Conservation (phyloP, 2,329 filamentous ascomycete genomes). For the Rosellinia necatrix region DNA sequence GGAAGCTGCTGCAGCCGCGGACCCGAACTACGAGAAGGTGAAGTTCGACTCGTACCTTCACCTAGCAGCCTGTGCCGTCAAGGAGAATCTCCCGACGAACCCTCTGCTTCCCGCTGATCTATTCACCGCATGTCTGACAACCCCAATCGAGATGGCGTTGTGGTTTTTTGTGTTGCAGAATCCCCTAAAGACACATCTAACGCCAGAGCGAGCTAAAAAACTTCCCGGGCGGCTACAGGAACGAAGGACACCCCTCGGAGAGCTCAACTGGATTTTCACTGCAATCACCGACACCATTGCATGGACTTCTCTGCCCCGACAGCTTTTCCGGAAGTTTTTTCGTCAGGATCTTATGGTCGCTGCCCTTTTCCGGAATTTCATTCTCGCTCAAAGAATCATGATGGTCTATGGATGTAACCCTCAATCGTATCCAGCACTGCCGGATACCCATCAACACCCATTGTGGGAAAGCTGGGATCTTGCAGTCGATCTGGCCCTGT, state of each 20-base stretch:
- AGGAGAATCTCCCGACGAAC: conserved; percentile 93
- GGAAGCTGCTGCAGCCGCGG: conserved; percentile 72
- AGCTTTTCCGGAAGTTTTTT: conserved; percentile 95
- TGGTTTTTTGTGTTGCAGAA: conserved; percentile 97
- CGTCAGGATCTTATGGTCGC: conserved; percentile 99
- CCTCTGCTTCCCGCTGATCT: conserved; percentile 91
- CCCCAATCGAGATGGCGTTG: conserved; percentile 95
- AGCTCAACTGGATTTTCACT: conserved; percentile 99
- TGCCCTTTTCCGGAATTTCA: conserved; percentile 92
- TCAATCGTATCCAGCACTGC: conserved; percentile 87
- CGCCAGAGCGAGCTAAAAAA: conserved; percentile 81
- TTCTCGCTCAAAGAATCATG: conserved; percentile 95
- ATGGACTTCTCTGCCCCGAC: conserved; percentile 90
- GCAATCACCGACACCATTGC: conserved; percentile 98
- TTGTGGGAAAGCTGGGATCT: conserved; percentile 98
- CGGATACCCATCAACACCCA: conserved; percentile 91
- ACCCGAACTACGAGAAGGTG: conserved; percentile 83
- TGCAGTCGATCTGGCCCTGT: conserved; percentile 91
- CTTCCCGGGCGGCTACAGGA: conserved; percentile 92
- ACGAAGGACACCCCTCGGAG: conserved; percentile 87
- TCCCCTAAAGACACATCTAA: conserved; percentile 69
- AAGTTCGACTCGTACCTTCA: conserved; percentile 76
- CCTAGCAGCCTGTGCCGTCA: conserved; percentile 85
- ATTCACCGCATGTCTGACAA: conserved; percentile 94
- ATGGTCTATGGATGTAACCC: conserved; percentile 94